phyloP scores from a whole-genome alignment of 305 asterid genomes.

The Plantago lanceolata region DNA sequence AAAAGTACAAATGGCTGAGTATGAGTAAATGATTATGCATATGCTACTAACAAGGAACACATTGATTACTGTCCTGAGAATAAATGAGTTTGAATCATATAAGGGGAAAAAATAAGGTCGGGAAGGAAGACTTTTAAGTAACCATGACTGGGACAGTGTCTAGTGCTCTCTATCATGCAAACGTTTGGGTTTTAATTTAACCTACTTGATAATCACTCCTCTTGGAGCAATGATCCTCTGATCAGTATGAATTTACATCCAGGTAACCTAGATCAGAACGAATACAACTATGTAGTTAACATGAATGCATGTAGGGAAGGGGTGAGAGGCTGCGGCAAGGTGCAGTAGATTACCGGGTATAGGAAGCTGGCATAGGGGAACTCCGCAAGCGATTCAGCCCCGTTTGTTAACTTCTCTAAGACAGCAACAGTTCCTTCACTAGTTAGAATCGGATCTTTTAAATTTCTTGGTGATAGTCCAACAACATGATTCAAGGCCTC shows the following conservation, averaged over 20 bases:
- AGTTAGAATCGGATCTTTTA: conserved; percentile 31
- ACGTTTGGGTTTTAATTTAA: not conserved
- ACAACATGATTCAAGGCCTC: conserved; percentile 58
- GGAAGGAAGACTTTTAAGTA: no score
- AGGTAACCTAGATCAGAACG: conserved; percentile 8
- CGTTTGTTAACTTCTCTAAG: conserved; percentile 52
- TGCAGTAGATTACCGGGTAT: conserved; percentile 56
- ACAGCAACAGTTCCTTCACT: conserved; percentile 36
- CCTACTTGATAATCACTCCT: conserved; percentile 3
- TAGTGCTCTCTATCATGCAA: not conserved
- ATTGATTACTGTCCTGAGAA: not conserved
- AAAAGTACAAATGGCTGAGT: conserved; percentile 3
- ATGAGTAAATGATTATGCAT: conserved; percentile 14
- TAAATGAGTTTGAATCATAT: not conserved
- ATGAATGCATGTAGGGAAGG: conserved; percentile 9
- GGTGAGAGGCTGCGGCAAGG: no score
- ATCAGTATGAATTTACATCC: conserved; percentile 5
- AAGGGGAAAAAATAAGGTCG: no score
- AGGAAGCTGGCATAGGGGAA: conserved; percentile 90
- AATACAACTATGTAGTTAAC: conserved; percentile 14
- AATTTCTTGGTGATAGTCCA: conserved; percentile 44
- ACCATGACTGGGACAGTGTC: not conserved
- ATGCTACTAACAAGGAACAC: conserved; percentile 3
- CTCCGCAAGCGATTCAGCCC: conserved; percentile 88
- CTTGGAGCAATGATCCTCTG: conserved; percentile 8